Evolutionary conservation across 1,139 yeast species (phyloP).

Genomic region (Williopsis jadinii): DNA sequence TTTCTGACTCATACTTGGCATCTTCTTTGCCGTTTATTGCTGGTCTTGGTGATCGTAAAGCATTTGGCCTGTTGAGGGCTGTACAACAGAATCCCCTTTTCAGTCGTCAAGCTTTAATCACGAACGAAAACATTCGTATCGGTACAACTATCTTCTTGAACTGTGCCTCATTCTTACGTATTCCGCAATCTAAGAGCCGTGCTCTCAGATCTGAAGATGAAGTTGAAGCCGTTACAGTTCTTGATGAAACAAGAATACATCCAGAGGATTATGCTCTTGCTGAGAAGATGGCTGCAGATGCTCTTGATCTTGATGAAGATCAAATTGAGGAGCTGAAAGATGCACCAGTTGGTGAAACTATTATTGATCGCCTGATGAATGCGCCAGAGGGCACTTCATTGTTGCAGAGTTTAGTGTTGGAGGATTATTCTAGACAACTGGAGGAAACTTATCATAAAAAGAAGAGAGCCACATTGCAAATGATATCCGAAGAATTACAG

Average conservation of each 20-base stretch:
- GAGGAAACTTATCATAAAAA: constrained; percentile 69
- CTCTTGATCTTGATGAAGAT: constrained; percentile 92
- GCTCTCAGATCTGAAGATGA: constrained; percentile 34
- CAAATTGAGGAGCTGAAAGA: constrained; percentile 75
- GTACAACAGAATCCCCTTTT: constrained; percentile 68
- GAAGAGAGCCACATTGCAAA: constrained; percentile 76
- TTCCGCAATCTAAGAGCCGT: constrained; percentile 51
- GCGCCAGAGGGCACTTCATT: constrained; percentile 74
- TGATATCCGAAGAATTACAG: constrained; percentile 83
- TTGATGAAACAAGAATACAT: constrained; percentile 94
- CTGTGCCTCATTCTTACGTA: constrained; percentile 83
- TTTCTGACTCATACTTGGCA: constrained; percentile 66
- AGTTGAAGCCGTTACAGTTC: constrained; percentile 57
- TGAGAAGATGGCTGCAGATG: constrained; percentile 96
- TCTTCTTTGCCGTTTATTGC: constrained; percentile 69
- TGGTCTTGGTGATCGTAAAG: constrained; percentile 95
- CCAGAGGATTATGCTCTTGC: constrained; percentile 97
- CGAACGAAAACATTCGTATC: constrained; percentile 54
- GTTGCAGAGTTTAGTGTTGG: constrained; percentile 80
- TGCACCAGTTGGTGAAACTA: constrained; percentile 68
- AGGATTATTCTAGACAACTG: constrained; percentile 90
- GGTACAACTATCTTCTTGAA: constrained; percentile 81
- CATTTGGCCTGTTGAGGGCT: constrained; percentile 77
- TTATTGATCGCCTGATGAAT: constrained; percentile 56
- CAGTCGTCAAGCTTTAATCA: constrained; percentile 66